Percentiles rank a stretch among this genome's conserved stretches.
Conservation (phyloP, 345 rosid species). For the Chamaenerion angustifolium region DNA sequence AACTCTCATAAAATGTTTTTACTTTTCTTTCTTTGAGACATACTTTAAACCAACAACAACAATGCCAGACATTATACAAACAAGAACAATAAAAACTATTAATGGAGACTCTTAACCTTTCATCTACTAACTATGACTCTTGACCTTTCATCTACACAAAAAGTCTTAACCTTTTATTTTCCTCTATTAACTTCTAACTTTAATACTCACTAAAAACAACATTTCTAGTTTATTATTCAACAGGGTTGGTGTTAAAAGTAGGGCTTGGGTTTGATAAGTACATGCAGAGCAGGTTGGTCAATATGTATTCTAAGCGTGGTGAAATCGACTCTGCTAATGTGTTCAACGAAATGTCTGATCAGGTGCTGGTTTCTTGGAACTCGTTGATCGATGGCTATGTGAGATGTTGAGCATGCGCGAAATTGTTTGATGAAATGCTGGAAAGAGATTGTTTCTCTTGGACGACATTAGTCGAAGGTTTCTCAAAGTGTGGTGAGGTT, state of each 20-base stretch:
- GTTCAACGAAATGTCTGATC: constrained; percentile 29
- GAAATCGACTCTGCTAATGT: constrained; percentile 26
- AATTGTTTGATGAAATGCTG: constrained; percentile 38
- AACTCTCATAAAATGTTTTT: too few species aligned
- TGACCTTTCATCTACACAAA: too few species aligned
- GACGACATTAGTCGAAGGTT: constrained; percentile 38
- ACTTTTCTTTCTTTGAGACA: too few species aligned
- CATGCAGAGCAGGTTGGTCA: constrained; percentile 41
- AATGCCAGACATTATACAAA: too few species aligned
- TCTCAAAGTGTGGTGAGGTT: constrained; percentile 23
- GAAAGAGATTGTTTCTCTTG: constrained; percentile 33
- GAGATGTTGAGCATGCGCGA: constrained; percentile 21
- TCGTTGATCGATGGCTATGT: constrained; percentile 37
- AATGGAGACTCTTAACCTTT: too few species aligned
- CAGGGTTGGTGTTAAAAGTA: constrained; percentile 34
- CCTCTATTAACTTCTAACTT: too few species aligned
- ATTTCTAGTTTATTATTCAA: too few species aligned
- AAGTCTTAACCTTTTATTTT: too few species aligned
- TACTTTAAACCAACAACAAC: too few species aligned
- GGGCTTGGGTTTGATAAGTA: constrained; percentile 37
- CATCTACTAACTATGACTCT: too few species aligned
- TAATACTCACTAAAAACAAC: too few species aligned
- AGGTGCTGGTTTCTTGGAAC: constrained; percentile 32
- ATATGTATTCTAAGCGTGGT: constrained; percentile 29
- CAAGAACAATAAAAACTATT: too few species aligned